Evolutionary conservation across 2,329 filamentous ascomycete species (phyloP).

Genomic region (Calcarisporium arbuscula): DNA sequence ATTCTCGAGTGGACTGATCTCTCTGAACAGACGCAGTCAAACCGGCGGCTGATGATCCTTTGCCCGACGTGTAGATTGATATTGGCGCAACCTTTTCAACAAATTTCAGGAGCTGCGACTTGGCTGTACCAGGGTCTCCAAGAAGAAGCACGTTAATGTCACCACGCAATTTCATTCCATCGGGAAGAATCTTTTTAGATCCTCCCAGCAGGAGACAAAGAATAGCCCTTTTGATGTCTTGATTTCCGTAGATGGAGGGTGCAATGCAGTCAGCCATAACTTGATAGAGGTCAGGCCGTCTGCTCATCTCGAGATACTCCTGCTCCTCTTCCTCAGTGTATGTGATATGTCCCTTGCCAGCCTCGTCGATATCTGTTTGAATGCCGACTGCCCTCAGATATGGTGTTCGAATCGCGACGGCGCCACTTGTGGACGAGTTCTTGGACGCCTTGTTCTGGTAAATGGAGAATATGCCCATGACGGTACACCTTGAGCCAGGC

Average conservation of each 20-base stretch:
- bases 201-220: conserved; percentile 88
- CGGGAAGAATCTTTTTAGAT: conserved; percentile 94
- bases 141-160: conserved; percentile 97
- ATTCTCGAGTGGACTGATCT: conserved; percentile 85
- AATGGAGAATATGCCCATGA: conserved; percentile 97
- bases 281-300: conserved; percentile 86
- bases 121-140: conserved; percentile 95
- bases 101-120: conserved; percentile 95
- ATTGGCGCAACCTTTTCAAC: conserved; percentile 95
- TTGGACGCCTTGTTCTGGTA: conserved; percentile 89
- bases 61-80: conserved; percentile 97
- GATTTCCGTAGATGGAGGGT: conserved; percentile 93
- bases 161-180: conserved; percentile 94
- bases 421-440: conserved; percentile 64
- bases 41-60: conserved; percentile 96
- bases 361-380: conserved; percentile 83
- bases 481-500: conserved; percentile 85
- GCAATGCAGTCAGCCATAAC: conserved; percentile 89
- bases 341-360: conserved; percentile 72
- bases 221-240: conserved; percentile 96
- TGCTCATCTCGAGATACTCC: conserved; percentile 86
- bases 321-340: conserved; percentile 97
- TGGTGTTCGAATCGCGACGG: conserved; percentile 91
- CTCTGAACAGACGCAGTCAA: conserved; percentile 94
- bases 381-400: conserved; percentile 92